A percentile compares a stretch with the other conserved stretches of the same genome.
phyloP scores from a whole-genome alignment of 352 stramenopile species.

The Globisporangium parvum region DNA sequence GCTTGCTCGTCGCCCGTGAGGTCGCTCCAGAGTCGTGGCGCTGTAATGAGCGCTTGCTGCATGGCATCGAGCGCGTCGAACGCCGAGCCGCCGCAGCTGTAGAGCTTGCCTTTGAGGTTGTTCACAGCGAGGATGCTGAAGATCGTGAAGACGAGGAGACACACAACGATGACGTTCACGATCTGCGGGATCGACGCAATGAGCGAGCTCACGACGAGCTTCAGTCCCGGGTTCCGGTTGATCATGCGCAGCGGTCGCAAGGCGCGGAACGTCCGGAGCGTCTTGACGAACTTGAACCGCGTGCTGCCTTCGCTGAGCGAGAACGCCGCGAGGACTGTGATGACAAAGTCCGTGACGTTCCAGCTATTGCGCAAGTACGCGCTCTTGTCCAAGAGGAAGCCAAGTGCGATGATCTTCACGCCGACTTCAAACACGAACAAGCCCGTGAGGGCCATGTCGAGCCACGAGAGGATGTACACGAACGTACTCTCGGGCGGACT shows the following conservation, averaged over 20 bases:
- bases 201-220: constrained; percentile 73
- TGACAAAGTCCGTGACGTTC: constrained; percentile 90
- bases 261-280: constrained; percentile 68
- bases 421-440: constrained; percentile 85
- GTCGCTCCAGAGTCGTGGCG: constrained; percentile 36
- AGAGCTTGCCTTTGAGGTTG: constrained; percentile 88
- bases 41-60: constrained; percentile 43
- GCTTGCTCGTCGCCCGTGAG: constrained; percentile 24
- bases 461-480: constrained; percentile 39
- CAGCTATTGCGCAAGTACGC: constrained; percentile 79
- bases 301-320: constrained; percentile 64
- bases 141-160: constrained; percentile 76
- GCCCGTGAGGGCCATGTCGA: constrained; percentile 65
- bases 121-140: constrained; percentile 89
- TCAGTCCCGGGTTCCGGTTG: constrained; percentile 60
- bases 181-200: constrained; percentile 76
- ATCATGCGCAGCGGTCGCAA: constrained; percentile 85
- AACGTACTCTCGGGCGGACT: constrained; percentile 32
- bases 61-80: constrained; percentile 29
- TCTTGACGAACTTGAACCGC: constrained; percentile 61
- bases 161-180: constrained; percentile 80
- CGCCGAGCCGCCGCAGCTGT: constrained; percentile 49
- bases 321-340: constrained; percentile 70
- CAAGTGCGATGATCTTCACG: constrained; percentile 84
- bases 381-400: constrained; percentile 55